These are phyloP conservation scores for Tubosaeta sp. DNA, from an alignment of 768 basidiomycete species.

Conservation along the genomic window DNA sequence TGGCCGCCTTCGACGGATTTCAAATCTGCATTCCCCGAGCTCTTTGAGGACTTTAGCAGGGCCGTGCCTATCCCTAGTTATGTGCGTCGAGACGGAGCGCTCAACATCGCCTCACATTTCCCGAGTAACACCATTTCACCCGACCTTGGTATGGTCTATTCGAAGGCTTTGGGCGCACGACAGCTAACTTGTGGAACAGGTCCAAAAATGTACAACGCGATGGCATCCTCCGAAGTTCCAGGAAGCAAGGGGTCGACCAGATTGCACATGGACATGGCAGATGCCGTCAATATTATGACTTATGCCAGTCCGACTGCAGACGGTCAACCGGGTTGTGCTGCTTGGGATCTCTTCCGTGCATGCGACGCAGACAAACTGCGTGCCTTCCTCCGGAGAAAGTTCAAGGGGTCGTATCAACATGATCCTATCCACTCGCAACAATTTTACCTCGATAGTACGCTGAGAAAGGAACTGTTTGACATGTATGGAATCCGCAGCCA, in stretches of 20 bases:
- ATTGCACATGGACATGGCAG: conserved; percentile 93
- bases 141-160: conserved; percentile 59
- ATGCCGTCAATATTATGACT: conserved; percentile 90
- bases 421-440: conserved; percentile 93
- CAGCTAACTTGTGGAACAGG: conserved; percentile 40
- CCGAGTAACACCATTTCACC: conserved; percentile 74
- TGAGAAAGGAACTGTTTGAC: conserved; percentile 65
- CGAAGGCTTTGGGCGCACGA: not conserved
- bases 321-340: conserved; percentile 68
- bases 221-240: conserved; percentile 59
- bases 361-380: conserved; percentile 79
- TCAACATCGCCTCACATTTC: conserved; percentile 89
- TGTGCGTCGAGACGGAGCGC: conserved; percentile 83
- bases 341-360: conserved; percentile 87
- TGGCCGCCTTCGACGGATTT: conserved; percentile 92
- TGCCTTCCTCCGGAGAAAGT: conserved; percentile 63
- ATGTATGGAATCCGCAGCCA: conserved; percentile 70
- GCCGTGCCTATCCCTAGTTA: conserved; percentile 87
- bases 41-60: conserved; percentile 80
- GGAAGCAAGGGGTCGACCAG: conserved; percentile 83
- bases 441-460: conserved; percentile 71
- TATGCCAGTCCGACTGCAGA: conserved; percentile 58
- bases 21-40: conserved; percentile 72
- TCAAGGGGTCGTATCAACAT: conserved; percentile 47
- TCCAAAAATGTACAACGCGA: conserved; percentile 94